phyloP scores from a whole-genome alignment of 352 stramenopile genomes.

The Peronospora belbahrii region DNA sequence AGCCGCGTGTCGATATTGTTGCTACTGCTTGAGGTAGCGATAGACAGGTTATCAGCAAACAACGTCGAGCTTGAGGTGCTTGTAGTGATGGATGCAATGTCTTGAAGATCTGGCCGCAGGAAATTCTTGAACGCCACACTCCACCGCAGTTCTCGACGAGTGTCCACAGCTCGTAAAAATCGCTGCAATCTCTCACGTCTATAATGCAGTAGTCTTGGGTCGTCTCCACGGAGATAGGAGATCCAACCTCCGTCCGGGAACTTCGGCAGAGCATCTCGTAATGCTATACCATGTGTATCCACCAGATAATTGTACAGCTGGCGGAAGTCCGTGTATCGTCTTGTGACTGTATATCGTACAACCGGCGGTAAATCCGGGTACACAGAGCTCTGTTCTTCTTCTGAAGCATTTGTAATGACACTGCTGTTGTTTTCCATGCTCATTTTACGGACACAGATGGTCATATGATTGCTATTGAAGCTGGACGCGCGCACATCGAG shows the following conservation, averaged over 20 bases:
- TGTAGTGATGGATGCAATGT: constrained; percentile 18
- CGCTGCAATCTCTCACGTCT: constrained; percentile 51
- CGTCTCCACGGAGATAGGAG: constrained; percentile 66
- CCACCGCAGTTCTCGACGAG: constrained; percentile 49
- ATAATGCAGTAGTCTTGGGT: constrained; percentile 62
- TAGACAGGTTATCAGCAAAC: constrained; percentile 22
- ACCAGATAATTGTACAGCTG: constrained; percentile 53
- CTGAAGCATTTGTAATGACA: neutral
- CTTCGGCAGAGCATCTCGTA: constrained; percentile 44
- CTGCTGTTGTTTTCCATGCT: neutral
- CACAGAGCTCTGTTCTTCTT: constrained; percentile 8
- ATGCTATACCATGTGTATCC: constrained; percentile 32
- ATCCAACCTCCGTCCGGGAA: constrained; percentile 66
- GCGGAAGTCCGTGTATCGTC: constrained; percentile 73
- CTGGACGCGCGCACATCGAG: constrained; percentile 46
- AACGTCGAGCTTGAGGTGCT: constrained; percentile 12
- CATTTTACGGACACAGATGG: constrained; percentile 1
- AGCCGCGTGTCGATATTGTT: constrained; percentile 17
- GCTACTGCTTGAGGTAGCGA: constrained; percentile 15
- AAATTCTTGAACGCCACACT: constrained; percentile 52
- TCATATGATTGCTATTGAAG: constrained; percentile 12
- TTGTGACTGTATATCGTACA: constrained; percentile 75
- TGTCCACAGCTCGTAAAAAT: constrained; percentile 56
- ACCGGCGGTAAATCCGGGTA: constrained; percentile 50
- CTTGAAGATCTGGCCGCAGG: constrained; percentile 46